Evolutionary conservation across 139 green algal species (phyloP).

Genomic region (Chlamydomonas asymmetrica): DNA sequence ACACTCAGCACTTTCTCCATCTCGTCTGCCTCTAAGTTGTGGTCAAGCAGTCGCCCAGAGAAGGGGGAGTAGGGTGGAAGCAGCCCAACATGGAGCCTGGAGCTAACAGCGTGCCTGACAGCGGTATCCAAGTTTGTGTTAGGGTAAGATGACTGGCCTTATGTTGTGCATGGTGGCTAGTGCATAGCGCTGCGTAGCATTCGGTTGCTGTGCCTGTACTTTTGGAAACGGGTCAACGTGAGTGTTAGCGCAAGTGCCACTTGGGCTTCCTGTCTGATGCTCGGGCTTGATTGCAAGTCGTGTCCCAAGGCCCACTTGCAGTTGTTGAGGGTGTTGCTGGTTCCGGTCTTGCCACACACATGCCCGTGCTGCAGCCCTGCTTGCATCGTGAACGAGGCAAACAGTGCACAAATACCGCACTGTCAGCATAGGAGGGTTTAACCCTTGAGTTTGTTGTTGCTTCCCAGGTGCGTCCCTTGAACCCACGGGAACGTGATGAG

Average conservation of each 20-base stretch:
- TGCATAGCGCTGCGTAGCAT: no score
- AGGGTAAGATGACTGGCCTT: no score
- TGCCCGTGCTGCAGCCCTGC: neutral
- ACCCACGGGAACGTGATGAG: conserved; percentile 47
- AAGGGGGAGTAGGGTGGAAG: no score
- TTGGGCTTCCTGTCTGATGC: neutral
- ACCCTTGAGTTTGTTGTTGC: neutral
- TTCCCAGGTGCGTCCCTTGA: conserved; percentile 63
- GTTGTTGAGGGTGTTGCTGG: neutral
- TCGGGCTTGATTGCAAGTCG: neutral
- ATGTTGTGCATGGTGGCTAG: no score
- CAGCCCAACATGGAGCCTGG: no score
- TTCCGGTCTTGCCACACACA: no score
- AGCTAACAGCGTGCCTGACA: neutral
- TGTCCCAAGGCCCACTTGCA: neutral
- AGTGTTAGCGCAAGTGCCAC: neutral
- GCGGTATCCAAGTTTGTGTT: conserved; percentile 54
- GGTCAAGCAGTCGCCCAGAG: no score
- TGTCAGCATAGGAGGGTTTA: neutral
- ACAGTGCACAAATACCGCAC: neutral
- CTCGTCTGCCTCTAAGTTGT: no score
- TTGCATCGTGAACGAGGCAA: neutral
- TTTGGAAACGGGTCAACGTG: neutral
- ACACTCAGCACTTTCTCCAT: no score
- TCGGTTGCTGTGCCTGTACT: conserved; percentile 3